Evolutionary conservation across 2,329 filamentous ascomycete genomes (phyloP).

Genomic region (Colletotrichum falcatum): DNA sequence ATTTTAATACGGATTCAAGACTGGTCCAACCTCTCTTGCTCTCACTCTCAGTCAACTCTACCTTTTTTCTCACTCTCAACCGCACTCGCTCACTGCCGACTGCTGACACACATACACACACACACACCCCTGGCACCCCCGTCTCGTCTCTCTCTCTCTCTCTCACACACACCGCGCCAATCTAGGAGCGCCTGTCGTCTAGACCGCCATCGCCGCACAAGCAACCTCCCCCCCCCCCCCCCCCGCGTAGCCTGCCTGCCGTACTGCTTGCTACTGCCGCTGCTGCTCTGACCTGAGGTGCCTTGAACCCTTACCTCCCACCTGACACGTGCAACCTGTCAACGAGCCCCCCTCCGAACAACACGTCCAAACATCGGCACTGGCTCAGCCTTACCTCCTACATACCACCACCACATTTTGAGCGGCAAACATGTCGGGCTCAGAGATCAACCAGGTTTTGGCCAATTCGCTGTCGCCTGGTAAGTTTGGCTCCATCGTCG

Average conservation of each 20-base stretch:
- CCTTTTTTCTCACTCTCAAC: constrained; percentile 35
- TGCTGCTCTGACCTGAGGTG: constrained; percentile 29
- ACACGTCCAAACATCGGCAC: constrained; percentile 35
- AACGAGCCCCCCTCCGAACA: constrained; percentile 37
- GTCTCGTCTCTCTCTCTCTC: neutral
- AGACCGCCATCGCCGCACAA: constrained; percentile 22
- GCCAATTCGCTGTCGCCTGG: constrained; percentile 95
- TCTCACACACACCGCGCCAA: constrained; percentile 7
- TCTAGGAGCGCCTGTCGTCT: constrained; percentile 19
- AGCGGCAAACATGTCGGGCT: constrained; percentile 70
- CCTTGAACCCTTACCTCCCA: constrained; percentile 38
- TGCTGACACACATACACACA: neutral
- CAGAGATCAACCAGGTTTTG: constrained; percentile 99
- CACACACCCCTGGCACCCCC: constrained; percentile 12
- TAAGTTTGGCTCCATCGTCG: constrained; percentile 59
- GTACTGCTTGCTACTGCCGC: neutral
- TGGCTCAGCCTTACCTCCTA: constrained; percentile 36
- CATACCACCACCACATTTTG: constrained; percentile 34
- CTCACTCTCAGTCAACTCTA: too few relatives aligned
- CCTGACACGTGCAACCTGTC: constrained; percentile 41
- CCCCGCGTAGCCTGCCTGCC: constrained; percentile 32
- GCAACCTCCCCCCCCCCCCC: constrained; percentile 2
- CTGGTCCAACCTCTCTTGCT: neutral
- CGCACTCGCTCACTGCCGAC: constrained; percentile 42
- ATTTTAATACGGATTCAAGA: constrained; percentile 36